Conservation (phyloP, 140 eudicot species). For the Cichorium intybus region DNA sequence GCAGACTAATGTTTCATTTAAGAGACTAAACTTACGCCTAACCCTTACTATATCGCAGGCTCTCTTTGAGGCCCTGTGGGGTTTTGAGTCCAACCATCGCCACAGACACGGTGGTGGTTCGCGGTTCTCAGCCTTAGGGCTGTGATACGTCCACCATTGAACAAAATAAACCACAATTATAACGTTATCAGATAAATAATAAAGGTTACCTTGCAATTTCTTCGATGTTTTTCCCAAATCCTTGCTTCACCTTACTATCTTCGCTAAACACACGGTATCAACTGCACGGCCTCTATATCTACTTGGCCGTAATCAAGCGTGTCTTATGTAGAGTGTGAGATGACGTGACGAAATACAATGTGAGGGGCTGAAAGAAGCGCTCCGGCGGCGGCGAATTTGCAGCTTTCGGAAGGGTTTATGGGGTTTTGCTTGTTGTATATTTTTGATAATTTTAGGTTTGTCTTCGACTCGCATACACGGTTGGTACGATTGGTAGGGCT, state of each 20-base stretch:
- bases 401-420: constrained; percentile 11
- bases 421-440: neutral
- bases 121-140: neutral
- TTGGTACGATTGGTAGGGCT: too few relatives aligned
- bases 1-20: too few relatives aligned
- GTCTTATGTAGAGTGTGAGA: neutral
- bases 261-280: neutral
- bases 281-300: neutral
- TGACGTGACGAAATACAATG: neutral
- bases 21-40: too few relatives aligned
- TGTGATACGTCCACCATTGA: neutral
- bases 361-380: neutral
- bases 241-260: neutral
- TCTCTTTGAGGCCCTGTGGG: too few relatives aligned
- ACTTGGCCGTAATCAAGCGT: neutral
- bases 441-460: neutral
- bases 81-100: too few relatives aligned
- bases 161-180: neutral
- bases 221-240: neutral
- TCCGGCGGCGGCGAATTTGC: constrained; percentile 4
- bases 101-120: too few relatives aligned
- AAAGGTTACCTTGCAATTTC: neutral
- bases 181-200: neutral
- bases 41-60: neutral
- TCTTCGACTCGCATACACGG: neutral